A percentile compares a stretch with the other conserved stretches of the same genome.
These are phyloP conservation scores for Ogataea ganodermae DNA, from an alignment of 805 yeast genomes.

Conservation along the genomic window DNA sequence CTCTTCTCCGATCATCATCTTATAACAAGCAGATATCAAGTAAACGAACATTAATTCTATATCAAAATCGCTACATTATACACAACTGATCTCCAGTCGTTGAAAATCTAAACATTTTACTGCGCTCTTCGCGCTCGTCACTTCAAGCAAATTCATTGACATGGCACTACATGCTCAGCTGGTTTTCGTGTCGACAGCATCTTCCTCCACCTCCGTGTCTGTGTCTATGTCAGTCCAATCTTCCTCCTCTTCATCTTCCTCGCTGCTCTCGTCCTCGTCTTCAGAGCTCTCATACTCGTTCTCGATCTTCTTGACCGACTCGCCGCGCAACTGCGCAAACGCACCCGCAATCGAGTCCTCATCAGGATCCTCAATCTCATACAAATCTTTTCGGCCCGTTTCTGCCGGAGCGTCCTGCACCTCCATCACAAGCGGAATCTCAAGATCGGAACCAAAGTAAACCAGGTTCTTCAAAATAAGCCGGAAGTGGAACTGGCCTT, in stretches of 20 bases:
- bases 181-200: slow-evolving; percentile 13
- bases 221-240: slow-evolving; percentile 58
- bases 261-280: slow-evolving; percentile 39
- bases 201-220: slow-evolving; percentile 63
- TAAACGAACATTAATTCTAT: too few species aligned
- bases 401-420: slow-evolving; percentile 63
- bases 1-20: too few species aligned
- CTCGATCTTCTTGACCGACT: slow-evolving; percentile 45
- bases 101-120: too few species aligned
- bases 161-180: slow-evolving; percentile 7
- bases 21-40: too few species aligned
- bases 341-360: slow-evolving; percentile 79
- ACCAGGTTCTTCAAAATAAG: slow-evolving; percentile 69
- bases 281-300: slow-evolving; percentile 41
- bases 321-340: slow-evolving; percentile 68
- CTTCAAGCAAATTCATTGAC: too few species aligned
- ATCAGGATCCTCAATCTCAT: slow-evolving; percentile 69
- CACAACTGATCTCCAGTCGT: too few species aligned
- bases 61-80: too few species aligned
- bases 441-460: slow-evolving; percentile 81
- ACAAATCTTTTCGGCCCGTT: slow-evolving; percentile 42
- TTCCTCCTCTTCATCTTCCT: slow-evolving; percentile 33
- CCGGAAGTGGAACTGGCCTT: slow-evolving; percentile 69
- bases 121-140: too few species aligned
- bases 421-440: slow-evolving; percentile 67